phyloP scores from a whole-genome alignment of 495 filamentous ascomycete species.

The Schizothecium vesticola region DNA sequence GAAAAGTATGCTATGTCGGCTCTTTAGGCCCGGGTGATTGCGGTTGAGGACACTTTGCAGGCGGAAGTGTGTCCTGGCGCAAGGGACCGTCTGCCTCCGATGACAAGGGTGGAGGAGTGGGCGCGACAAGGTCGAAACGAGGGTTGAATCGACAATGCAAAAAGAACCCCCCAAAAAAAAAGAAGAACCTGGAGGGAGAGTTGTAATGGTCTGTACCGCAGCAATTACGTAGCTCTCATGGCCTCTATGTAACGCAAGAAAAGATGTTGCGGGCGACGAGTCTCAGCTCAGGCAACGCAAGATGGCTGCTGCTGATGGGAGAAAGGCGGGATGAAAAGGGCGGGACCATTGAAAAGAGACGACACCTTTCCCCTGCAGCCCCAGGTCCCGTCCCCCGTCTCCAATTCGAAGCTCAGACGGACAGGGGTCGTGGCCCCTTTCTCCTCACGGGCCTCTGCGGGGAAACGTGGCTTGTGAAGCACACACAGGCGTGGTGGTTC shows the following conservation, averaged over 20 bases:
- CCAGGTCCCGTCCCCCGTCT: neutral
- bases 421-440: neutral
- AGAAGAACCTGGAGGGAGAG: neutral
- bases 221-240: neutral
- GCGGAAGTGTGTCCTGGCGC: neutral
- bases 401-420: neutral
- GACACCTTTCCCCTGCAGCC: slow-evolving; percentile 1
- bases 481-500: neutral
- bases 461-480: neutral
- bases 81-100: neutral
- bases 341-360: slow-evolving; percentile 1
- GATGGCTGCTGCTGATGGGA: neutral
- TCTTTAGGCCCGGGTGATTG: slow-evolving; percentile 11
- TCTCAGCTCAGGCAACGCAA: neutral
- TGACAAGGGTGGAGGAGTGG: slow-evolving; percentile 11
- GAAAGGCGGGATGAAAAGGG: neutral
- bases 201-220: neutral
- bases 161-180: neutral
- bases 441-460: neutral
- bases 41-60: slow-evolving; percentile 25
- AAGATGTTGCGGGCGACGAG: neutral
- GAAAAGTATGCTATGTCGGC: neutral
- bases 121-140: neutral
- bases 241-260: neutral
- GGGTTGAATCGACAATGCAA: neutral